Percentiles rank a stretch among this genome's conserved stretches.
Conservation (phyloP, 1,284 basidiomycete species). For the Neonothopanus nambi region DNA sequence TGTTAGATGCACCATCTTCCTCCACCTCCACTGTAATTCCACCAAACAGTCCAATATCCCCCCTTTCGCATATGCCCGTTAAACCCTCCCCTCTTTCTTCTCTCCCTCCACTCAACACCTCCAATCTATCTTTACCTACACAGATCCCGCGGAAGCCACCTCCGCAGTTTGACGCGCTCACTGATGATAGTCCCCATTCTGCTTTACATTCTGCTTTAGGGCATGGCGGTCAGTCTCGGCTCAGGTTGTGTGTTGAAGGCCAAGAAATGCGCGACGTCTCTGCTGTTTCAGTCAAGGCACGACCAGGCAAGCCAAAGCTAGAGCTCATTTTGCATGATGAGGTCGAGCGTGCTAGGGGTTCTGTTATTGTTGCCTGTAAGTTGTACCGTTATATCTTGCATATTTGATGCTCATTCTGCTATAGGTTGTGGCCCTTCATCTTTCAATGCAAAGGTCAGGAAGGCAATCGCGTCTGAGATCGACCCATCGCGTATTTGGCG, state of each 20-base stretch:
- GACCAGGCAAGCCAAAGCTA: slow-evolving; percentile 75
- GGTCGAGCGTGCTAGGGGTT: slow-evolving; percentile 54
- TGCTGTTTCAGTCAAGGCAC: slow-evolving; percentile 67
- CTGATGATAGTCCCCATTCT: slow-evolving; percentile 25
- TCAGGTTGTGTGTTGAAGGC: slow-evolving; percentile 59
- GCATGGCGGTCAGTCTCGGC: slow-evolving; percentile 21
- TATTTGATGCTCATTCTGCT: slow-evolving; percentile 2
- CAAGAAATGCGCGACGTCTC: slow-evolving; percentile 70
- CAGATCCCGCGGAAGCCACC: slow-evolving; percentile 11
- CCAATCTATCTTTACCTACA: background rate
- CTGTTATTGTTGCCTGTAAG: slow-evolving; percentile 70
- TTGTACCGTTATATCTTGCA: slow-evolving; percentile 19
- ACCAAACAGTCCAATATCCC: background rate
- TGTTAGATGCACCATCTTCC: too few relatives aligned
- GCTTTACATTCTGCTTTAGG: slow-evolving; percentile 4
- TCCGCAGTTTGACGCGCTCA: slow-evolving; percentile 27
- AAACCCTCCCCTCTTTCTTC: slow-evolving; percentile 2
- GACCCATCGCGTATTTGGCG: slow-evolving; percentile 52
- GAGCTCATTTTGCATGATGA: slow-evolving; percentile 69
- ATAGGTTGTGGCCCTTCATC: slow-evolving; percentile 76
- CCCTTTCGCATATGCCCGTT: slow-evolving; percentile 1
- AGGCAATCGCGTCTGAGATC: slow-evolving; percentile 66
- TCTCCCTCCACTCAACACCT: slow-evolving; percentile 5
- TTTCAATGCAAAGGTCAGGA: slow-evolving; percentile 71
- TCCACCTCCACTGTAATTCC: background rate